Evolutionary conservation across 2,329 filamentous ascomycete species (phyloP).

Genomic region (Berkeleyomyces rouxiae): DNA sequence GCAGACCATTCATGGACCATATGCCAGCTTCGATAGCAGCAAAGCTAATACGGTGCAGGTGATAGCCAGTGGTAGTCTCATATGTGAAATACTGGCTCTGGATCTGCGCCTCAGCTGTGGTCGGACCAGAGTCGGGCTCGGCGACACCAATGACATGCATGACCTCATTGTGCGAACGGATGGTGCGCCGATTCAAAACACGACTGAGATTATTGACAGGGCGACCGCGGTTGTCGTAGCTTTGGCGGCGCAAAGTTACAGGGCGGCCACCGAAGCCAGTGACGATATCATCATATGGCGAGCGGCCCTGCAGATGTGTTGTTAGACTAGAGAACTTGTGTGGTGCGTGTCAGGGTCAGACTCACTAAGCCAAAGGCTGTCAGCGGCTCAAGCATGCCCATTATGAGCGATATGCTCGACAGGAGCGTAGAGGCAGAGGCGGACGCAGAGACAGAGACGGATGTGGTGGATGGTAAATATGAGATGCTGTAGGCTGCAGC

Average conservation of each 20-base stretch:
- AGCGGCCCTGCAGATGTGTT: conserved; percentile 31
- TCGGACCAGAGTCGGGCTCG: conserved; percentile 33
- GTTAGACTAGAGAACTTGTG: not conserved
- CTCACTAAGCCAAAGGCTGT: conserved; percentile 40
- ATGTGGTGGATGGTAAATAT: not conserved
- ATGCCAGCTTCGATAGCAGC: conserved; percentile 27
- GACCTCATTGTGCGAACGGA: conserved; percentile 45
- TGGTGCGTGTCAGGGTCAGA: not conserved
- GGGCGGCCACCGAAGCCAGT: conserved; percentile 30
- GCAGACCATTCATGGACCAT: conserved; percentile 36
- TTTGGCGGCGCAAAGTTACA: conserved; percentile 26
- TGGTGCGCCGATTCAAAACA: conserved; percentile 37
- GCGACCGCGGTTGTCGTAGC: conserved; percentile 39
- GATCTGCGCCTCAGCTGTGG: conserved; percentile 25
- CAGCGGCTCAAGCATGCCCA: conserved; percentile 39
- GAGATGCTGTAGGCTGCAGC: not conserved
- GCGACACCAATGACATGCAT: conserved; percentile 47
- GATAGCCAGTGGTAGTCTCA: conserved; percentile 30
- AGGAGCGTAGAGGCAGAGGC: not conserved
- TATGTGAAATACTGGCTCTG: conserved; percentile 26
- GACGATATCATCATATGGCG: conserved; percentile 42
- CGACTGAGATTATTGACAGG: conserved; percentile 38
- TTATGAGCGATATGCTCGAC: conserved; percentile 18
- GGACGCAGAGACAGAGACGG: not conserved
- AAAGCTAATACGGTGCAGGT: conserved; percentile 22